Base-by-base conservation (phyloP, 2,329 filamentous ascomycete species). In the Beauveria sp. region DNA sequence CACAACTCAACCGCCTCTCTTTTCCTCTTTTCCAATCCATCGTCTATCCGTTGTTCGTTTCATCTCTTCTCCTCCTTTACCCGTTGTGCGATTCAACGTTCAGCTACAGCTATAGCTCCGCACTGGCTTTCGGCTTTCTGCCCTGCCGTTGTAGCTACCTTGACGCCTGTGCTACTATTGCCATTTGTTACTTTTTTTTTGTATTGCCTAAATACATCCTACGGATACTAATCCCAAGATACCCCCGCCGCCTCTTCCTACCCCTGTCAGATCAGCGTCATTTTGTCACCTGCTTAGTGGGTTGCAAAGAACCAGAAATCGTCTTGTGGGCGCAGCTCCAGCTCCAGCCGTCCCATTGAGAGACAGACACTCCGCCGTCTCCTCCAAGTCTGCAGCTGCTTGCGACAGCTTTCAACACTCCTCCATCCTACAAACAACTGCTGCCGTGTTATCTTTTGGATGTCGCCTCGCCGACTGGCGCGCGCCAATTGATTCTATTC, bases 391-490 rank as follows among this genome's bases (percentile, higher is more conserved):
- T 10, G 20, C 5, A 34, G 47, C 38, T 43, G 47, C 49, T 45
- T 26, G 57, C 49, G 57, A 59, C 34, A 51, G 40, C 34, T 45
- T 40, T 59, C 46, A 10, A 38, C 46, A 28, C 22, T n/a, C 20
- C 43, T 57, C 28, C 28, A 16, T 38, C 54, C 43, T 40, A 26
- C 45, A 60, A 47, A 45, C 45, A 45, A 47, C 43, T 26, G 43
- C 38, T 51, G 51, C 51, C 14, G 52, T 49, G 12, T 30, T 28
- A 14, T 34, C 12, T 34, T 52, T 12, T 61, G 52, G 22, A 61
- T 61, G 59, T 46, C 59, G 51, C 43, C 59, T 61, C 53, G 59
- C 45, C 43, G 52, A 54, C 51, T 30, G 59, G 59, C 51, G 59
- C 51, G 59, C 59, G 59, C 59, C 59, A 60, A 60, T 60, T 60